Evolutionary conservation across 2,329 filamentous ascomycete species (phyloP), one percentile per base, ranked within the genome.

Genomic region (Delphinella strobiligena): DNA sequence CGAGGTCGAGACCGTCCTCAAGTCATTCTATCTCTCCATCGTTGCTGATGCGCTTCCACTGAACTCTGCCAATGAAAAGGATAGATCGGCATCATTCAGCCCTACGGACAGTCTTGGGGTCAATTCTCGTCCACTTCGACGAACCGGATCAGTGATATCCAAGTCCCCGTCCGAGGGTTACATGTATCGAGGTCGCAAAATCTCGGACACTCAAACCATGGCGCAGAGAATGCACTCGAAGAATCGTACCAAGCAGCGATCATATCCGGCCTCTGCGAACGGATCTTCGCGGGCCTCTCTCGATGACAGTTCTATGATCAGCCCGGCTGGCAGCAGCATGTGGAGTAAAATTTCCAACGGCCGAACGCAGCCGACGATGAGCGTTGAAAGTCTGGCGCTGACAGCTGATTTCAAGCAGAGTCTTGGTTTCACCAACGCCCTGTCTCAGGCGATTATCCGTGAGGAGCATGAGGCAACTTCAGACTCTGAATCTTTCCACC

Each of bases 341-440:
- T 95, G 88, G 87, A 95, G 88, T 64, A 89, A 85, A 52, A 84
- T 91, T 54, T 96, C 89, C 1, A 71, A 93, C 44, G 86, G 88
- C 22, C 86, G 93, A 55, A 93, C 87, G 1, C 79, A 93, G 46
- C 87, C 86, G 1, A 89, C 87, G 3, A 83, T 91, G 68, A 95
- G 88, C 4, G 82, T 95, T 52, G 86, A 94, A 56, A 94, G 88
- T 1, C 79, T 96, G 50, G 80, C 80, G 58, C 78, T 77, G 4
- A 45, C 50, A 11, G 78, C 77, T 31, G 87, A 93, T 52, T 95
- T 89, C 59, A 87, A 95, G 61, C 88, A 94, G 61, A 93, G 87
- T 1, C 94, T 98, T 54, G 91, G 91, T 1, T 98, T 98, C 55
- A 91, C 91, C 40, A 96, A 94, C 58, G 91, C 91, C 3, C 71